Evolutionary conservation across 2,329 filamentous ascomycete genomes (phyloP).

Genomic region (Xylariomycetidae sp.): DNA sequence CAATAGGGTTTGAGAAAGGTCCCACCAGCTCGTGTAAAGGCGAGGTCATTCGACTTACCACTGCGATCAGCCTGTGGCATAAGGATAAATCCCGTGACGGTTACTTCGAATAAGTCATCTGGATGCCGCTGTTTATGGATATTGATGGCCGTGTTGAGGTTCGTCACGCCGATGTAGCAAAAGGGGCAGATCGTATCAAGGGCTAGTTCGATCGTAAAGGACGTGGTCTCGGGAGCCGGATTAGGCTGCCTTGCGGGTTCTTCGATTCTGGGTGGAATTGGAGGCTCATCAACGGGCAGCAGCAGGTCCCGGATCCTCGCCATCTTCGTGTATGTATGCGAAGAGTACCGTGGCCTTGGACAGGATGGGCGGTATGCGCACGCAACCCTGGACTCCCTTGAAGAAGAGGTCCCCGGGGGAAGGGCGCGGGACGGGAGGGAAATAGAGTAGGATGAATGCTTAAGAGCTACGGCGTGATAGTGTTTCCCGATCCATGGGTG

Average conservation of each 20-base stretch:
- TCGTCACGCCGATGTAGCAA: conserved; percentile 44
- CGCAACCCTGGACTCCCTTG: no score
- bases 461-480: no score
- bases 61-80: conserved; percentile 21
- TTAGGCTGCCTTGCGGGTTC: not conserved
- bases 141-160: conserved; percentile 39
- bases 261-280: conserved; percentile 1
- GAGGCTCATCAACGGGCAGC: conserved; percentile 14
- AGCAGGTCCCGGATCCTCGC: conserved; percentile 23
- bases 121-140: conserved; percentile 34
- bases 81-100: conserved; percentile 43
- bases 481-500: no score
- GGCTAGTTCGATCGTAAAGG: conserved; percentile 40
- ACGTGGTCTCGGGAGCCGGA: conserved; percentile 12
- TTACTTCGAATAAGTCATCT: conserved; percentile 38
- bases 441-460: no score
- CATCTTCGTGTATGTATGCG: no score
- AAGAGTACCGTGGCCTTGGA: no score
- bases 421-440: no score
- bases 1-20: no score
- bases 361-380: no score
- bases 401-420: no score
- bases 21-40: no score
- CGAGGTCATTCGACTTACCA: conserved; percentile 25
- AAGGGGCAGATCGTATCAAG: conserved; percentile 47